A percentile compares a stretch with the other conserved stretches of the same genome.
These are phyloP conservation scores for Neofusicoccum sp. DNA, from an alignment of 2,329 filamentous ascomycete genomes.

Conservation along the genomic window DNA sequence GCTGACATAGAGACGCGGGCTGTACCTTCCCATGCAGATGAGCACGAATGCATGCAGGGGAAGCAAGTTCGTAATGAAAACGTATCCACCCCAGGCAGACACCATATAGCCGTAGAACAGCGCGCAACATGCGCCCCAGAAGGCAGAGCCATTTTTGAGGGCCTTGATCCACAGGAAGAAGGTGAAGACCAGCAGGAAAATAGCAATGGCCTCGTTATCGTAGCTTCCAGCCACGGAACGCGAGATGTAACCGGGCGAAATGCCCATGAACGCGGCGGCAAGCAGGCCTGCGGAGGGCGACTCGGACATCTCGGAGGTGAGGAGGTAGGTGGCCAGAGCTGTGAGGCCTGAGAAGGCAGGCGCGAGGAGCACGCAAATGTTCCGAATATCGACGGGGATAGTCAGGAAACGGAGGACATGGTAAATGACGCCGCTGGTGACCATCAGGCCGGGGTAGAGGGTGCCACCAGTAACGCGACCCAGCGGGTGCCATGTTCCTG, in stretches of 20 bases:
- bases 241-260: slow-evolving; percentile 95
- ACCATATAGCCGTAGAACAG: slow-evolving; percentile 99
- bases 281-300: slow-evolving; percentile 92
- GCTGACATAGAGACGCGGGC: slow-evolving; percentile 87
- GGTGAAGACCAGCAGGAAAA: slow-evolving; percentile 96
- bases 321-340: slow-evolving; percentile 86
- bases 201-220: slow-evolving; percentile 99
- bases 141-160: slow-evolving; percentile 90
- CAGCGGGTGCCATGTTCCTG: slow-evolving; percentile 95
- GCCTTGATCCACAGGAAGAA: slow-evolving; percentile 99
- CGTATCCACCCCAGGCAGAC: slow-evolving; percentile 98
- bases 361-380: slow-evolving; percentile 95
- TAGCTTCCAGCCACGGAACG: slow-evolving; percentile 97
- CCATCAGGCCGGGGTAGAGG: slow-evolving; percentile 98
- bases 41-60: slow-evolving; percentile 92
- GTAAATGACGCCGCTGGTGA: slow-evolving; percentile 96
- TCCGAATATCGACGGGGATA: slow-evolving; percentile 94
- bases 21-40: slow-evolving; percentile 95
- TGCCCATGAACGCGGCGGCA: slow-evolving; percentile 94
- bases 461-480: slow-evolving; percentile 97
- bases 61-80: slow-evolving; percentile 97
- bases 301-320: slow-evolving; percentile 97
- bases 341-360: slow-evolving; percentile 93
- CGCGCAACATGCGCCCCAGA: slow-evolving; percentile 92
- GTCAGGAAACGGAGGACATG: slow-evolving; percentile 85